Conservation (phyloP, 306 rosid genomes). For the Senna siamea region DNA sequence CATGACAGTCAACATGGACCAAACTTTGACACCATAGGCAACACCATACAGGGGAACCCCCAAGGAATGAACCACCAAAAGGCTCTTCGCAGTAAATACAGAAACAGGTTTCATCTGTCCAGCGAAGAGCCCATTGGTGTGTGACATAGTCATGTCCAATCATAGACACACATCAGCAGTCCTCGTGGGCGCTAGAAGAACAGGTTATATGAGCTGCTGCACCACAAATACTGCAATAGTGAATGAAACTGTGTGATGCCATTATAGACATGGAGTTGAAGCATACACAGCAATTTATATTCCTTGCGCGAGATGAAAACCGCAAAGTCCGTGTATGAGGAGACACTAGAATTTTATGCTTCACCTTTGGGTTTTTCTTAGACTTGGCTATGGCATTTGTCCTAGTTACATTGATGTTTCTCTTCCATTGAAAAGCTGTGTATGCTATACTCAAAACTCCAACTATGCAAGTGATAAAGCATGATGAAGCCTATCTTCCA, state of each 20-base stretch:
- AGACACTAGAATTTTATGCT: too few relatives aligned
- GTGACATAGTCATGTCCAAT: slow-evolving; percentile 71
- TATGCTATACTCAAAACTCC: slow-evolving; percentile 89
- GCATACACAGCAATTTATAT: slow-evolving; percentile 88
- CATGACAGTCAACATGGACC: slow-evolving; percentile 95
- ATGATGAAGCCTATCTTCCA: slow-evolving; percentile 69
- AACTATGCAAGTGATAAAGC: slow-evolving; percentile 71
- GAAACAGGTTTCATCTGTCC: slow-evolving; percentile 81
- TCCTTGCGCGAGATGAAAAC: slow-evolving; percentile 81
- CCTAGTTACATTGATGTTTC: slow-evolving; percentile 92
- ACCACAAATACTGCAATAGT: slow-evolving; percentile 78
- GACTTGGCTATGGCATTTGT: slow-evolving; percentile 92
- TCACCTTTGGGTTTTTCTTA: slow-evolving; percentile 87
- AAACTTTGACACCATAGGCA: slow-evolving; percentile 96
- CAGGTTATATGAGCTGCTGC: slow-evolving; percentile 86
- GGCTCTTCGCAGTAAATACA: slow-evolving; percentile 97
- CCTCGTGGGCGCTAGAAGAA: slow-evolving; percentile 82
- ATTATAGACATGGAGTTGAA: slow-evolving; percentile 67
- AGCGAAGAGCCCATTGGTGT: slow-evolving; percentile 97
- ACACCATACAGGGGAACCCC: slow-evolving; percentile 95
- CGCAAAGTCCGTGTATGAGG: slow-evolving; percentile 91
- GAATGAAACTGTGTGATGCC: slow-evolving; percentile 78
- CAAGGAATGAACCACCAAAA: slow-evolving; percentile 93
- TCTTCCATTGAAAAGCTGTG: slow-evolving; percentile 94
- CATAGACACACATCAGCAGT: slow-evolving; percentile 93